Base-by-base conservation (phyloP, 139 green algal species). In the Haematococcus sp. region DNA sequence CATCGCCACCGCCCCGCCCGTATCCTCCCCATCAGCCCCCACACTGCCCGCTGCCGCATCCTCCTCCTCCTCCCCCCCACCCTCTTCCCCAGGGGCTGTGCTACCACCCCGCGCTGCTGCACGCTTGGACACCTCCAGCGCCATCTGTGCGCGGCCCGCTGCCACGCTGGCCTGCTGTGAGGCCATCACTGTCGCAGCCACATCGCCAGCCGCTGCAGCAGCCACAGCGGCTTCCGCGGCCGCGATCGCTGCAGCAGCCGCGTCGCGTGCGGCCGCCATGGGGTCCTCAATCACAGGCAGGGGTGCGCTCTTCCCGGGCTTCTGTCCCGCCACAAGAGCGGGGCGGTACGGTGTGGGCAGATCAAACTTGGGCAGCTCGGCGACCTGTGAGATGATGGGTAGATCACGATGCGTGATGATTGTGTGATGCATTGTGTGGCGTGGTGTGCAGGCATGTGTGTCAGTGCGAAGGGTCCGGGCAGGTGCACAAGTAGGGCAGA, bases 351-450 rank as follows among this genome's bases (percentile, higher is more conserved):
- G n/a, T 4, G 11, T 68, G 23, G 73, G 73, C 46, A 74, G 15
- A 31, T 68, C 40, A 7, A 78, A 44, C 31, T 68, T 32, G 23
- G 73, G 73, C 63, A 78, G 63, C 63, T 78, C 73, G 15, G 61
- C 32, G 11, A 78, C 73, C 67, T 74, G 67, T 25, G 49, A 46
- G 22, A 61, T 7, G 9, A n/a, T n/a, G n/a, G n/a, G n/a, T n/a
- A n/a, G n/a, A n/a, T n/a, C n/a, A n/a, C n/a, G n/a, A n/a, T n/a
- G n/a, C n/a, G n/a, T n/a, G n/a, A n/a, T n/a, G n/a, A n/a, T n/a
- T n/a, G n/a, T n/a, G n/a, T n/a, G n/a, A n/a, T n/a, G n/a, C n/a
- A n/a, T n/a, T n/a, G n/a, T n/a, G n/a, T n/a, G n/a, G n/a, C n/a
- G n/a, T n/a, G n/a, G n/a, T n/a, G n/a, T n/a, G n/a, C n/a, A n/a